Base-by-base conservation (phyloP, 306 rosid genomes). In the Notholithocarpus densiflorus region DNA sequence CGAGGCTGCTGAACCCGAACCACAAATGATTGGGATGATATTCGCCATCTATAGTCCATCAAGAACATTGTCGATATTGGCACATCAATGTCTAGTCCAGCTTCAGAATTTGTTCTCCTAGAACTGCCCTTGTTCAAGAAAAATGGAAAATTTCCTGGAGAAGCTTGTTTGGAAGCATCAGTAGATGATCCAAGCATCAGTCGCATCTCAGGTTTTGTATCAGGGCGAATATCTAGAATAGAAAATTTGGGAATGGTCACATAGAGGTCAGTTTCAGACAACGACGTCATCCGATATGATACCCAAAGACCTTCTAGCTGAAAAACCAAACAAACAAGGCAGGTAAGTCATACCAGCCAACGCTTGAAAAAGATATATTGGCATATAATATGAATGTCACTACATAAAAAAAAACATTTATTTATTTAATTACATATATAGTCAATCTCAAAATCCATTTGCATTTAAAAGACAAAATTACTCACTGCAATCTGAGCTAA, bases 271-370 rank as follows among this genome's bases (percentile, higher is more conserved):
- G 82, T 89, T 81, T 95, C 99, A 31, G 92, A 90, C 80, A 83
- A 88, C 70, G 99, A 93, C 40, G 99, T 95, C 99, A 86, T 93
- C 15, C 99, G 93, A 81, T 93, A 93, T 9, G 92, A 90, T 76
- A 91, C 97, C 99, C 99, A 95, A 75, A 95, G 94, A 68, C 97
- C 98, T 90, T 93, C 98, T 53, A 95, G 75, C 99, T 95, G 96
- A 83, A 86, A 84, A 77, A 73, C 26, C 72, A 62, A 71, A 56
- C 69, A 80, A 80, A 84, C 53, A 19, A 61, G 11, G 70, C 51
- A 79, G 24, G 65, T 54, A 56, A 68, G 79, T 61, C 31, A 61
- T 74, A 53, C 13, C 61, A 23, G 31, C 60, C 76, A 24, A 74
- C 45, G 65, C 21, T 5, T 24, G 24, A 68, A 29, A 68, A 76